Percentiles rank a stretch among this genome's conserved stretches.
Conservation (phyloP, 306 rosid genomes). For the Begonia peltatifolia region DNA sequence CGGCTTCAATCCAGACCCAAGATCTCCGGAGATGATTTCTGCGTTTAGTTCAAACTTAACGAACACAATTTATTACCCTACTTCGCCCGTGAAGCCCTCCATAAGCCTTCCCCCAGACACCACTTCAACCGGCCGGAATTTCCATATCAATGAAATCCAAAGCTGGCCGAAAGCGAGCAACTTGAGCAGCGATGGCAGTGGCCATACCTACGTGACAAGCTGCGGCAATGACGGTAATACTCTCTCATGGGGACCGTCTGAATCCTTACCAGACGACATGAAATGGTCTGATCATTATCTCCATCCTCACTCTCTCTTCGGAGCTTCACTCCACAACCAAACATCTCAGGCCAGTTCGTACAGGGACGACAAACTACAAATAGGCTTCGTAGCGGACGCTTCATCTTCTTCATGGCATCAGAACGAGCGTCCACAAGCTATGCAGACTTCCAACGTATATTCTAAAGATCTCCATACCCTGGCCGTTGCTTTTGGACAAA, state of each 20-base stretch:
- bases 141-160: conserved; percentile 23
- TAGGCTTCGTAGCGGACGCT: conserved; percentile 18
- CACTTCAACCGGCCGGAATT: conserved; percentile 22
- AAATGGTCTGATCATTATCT: conserved; percentile 48
- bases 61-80: conserved; percentile 7
- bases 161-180: conserved; percentile 37
- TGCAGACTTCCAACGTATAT: conserved; percentile 26
- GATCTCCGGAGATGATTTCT: conserved; percentile 25
- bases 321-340: conserved; percentile 19
- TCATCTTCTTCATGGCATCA: conserved; percentile 26
- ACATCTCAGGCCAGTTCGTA: conserved; percentile 9
- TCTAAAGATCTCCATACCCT: conserved; percentile 67
- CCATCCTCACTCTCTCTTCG: background rate
- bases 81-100: conserved; percentile 32
- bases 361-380: background rate
- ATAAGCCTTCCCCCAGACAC: conserved; percentile 30
- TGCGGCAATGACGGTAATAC: conserved; percentile 20
- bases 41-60: conserved; percentile 22
- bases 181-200: conserved; percentile 13
- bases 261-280: conserved; percentile 27
- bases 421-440: conserved; percentile 4
- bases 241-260: conserved; percentile 25
- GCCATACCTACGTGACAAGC: conserved; percentile 26
- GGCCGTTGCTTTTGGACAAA: conserved; percentile 66
- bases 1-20: conserved; percentile 30